Evolutionary conservation across 176 grass and related monocot genomes (phyloP).

Genomic region (Triticum turgidum): DNA sequence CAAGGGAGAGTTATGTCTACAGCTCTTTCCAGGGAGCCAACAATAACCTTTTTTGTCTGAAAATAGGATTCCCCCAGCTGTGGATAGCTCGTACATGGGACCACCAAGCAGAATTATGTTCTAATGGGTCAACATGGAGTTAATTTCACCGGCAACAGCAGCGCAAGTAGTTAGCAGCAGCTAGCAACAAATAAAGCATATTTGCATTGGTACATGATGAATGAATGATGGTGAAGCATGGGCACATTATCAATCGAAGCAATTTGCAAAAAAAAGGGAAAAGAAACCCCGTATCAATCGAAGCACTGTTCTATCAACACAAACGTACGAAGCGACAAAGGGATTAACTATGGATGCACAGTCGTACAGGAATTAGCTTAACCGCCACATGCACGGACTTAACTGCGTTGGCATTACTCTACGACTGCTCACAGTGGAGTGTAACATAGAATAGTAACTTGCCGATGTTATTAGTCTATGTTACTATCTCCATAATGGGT

Average conservation of each 20-base stretch:
- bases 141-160: not conserved
- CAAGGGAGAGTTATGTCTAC: too few relatives aligned
- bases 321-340: too few relatives aligned
- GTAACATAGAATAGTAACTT: too few relatives aligned
- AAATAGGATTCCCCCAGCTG: not conserved
- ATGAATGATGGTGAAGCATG: not conserved
- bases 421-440: too few relatives aligned
- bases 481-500: too few relatives aligned
- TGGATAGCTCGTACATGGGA: not conserved
- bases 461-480: too few relatives aligned
- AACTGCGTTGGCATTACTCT: not conserved
- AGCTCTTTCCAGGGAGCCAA: not conserved
- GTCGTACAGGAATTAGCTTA: not conserved
- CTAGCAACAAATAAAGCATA: not conserved
- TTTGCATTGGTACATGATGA: constrained; percentile 1
- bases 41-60: not conserved
- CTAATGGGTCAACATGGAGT: not conserved
- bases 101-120: not conserved
- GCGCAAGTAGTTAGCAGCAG: not conserved
- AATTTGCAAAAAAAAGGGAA: too few relatives aligned
- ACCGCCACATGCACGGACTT: not conserved
- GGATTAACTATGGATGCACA: not conserved
- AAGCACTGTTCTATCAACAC: too few relatives aligned
- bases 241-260: not conserved
- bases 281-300: too few relatives aligned